Percentiles rank a stretch among this genome's conserved stretches.
These are phyloP conservation scores for Jamesozyma rosinii DNA, from an alignment of 805 yeast genomes.

Conservation along the genomic window DNA sequence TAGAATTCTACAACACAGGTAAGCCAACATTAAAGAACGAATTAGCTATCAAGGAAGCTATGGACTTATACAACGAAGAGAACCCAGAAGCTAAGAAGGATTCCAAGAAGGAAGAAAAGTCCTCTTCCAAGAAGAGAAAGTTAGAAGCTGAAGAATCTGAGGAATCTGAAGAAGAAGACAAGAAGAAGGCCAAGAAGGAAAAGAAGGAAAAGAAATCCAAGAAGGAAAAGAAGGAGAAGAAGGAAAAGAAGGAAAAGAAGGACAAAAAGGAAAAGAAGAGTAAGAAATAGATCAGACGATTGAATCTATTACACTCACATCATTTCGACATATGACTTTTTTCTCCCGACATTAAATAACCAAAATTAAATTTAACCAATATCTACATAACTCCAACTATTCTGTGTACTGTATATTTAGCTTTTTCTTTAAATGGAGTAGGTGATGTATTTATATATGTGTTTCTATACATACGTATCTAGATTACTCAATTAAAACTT, in stretches of 20 bases:
- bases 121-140: constrained; percentile 23
- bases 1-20: constrained; percentile 92
- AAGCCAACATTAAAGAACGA: constrained; percentile 93
- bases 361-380: constrained; percentile 2
- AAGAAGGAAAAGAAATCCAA: constrained; percentile 42
- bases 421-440: constrained; percentile 7
- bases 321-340: background rate
- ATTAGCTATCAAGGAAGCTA: constrained; percentile 88
- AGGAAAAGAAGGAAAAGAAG: constrained; percentile 43
- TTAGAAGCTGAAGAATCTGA: constrained; percentile 32
- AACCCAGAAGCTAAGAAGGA: constrained; percentile 37
- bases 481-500: background rate
- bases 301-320: background rate
- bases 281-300: constrained; percentile 28
- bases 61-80: constrained; percentile 48
- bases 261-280: constrained; percentile 40
- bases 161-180: constrained; percentile 17
- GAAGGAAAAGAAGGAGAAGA: constrained; percentile 41
- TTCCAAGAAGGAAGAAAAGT: constrained; percentile 24
- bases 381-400: constrained; percentile 5
- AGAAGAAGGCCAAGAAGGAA: constrained; percentile 35
- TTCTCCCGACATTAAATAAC: background rate
- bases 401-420: constrained; percentile 27
- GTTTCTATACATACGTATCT: background rate
- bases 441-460: constrained; percentile 7